These are phyloP conservation scores for Chytridiales sp. DNA, from an alignment of 371 early-diverging fungal species.

Conservation along the genomic window DNA sequence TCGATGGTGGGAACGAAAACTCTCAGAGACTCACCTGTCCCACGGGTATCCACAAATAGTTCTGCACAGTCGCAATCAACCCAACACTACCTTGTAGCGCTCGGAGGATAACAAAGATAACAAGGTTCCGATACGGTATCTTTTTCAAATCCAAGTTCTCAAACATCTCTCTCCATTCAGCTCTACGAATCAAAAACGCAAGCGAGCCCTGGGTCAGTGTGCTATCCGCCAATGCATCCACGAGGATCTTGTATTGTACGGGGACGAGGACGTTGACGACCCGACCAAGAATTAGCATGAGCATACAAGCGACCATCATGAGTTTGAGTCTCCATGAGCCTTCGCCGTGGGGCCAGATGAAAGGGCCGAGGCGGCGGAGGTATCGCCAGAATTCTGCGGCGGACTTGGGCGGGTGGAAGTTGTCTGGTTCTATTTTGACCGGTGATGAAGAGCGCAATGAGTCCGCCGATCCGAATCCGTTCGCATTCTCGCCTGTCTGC, in stretches of 20 bases:
- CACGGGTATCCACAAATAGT: slow-evolving; percentile 86
- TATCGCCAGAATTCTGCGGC: too few species aligned
- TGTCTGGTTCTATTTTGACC: too few species aligned
- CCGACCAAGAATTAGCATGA: slow-evolving; percentile 68
- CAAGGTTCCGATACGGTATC: too few species aligned
- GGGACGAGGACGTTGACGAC: slow-evolving; percentile 81
- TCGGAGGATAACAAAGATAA: slow-evolving; percentile 69
- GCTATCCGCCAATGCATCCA: slow-evolving; percentile 51
- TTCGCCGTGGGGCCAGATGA: slow-evolving; percentile 74
- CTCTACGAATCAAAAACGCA: slow-evolving; percentile 58
- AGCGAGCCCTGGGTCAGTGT: not conserved
- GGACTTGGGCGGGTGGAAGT: too few species aligned
- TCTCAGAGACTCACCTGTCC: slow-evolving; percentile 81
- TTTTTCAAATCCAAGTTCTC: too few species aligned
- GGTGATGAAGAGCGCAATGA: too few species aligned
- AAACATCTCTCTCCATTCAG: too few species aligned
- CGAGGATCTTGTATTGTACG: slow-evolving; percentile 72
- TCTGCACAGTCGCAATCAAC: slow-evolving; percentile 73
- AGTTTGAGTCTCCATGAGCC: slow-evolving; percentile 69
- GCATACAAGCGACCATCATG: slow-evolving; percentile 65
- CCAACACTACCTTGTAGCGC: slow-evolving; percentile 71
- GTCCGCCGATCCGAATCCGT: too few species aligned
- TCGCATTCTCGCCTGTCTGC: too few species aligned
- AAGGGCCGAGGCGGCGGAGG: slow-evolving; percentile 67
- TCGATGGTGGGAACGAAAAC: too few species aligned